Conservation (phyloP, 2,329 filamentous ascomycete species). For the Arthrobotrys musiformis region DNA sequence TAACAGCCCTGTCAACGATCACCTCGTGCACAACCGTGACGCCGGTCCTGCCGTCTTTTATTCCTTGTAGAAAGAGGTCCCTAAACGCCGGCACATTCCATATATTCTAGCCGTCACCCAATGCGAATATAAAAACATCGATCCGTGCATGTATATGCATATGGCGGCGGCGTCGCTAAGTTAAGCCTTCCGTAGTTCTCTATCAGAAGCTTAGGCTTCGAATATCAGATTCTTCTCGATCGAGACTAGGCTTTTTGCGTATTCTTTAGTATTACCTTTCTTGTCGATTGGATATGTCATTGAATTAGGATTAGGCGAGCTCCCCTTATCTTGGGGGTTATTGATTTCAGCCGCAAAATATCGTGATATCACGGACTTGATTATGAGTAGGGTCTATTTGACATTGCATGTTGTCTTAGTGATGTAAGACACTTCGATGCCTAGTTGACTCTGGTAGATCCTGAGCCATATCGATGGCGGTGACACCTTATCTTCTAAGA, state of each 20-base stretch:
- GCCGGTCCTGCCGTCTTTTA: not conserved
- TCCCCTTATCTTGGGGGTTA: not conserved
- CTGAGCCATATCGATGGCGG: not conserved
- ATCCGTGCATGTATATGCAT: not conserved
- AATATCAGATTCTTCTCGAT: not conserved
- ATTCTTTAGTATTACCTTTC: not conserved
- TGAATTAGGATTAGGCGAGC: too few relatives aligned
- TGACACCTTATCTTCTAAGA: not conserved
- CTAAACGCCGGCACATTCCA: not conserved
- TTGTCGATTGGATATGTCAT: not conserved
- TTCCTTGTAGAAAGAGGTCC: not conserved
- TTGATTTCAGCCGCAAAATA: not conserved
- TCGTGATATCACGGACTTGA: not conserved
- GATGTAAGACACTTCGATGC: too few relatives aligned
- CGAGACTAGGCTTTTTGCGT: not conserved
- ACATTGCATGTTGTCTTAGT: too few relatives aligned
- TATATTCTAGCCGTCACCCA: not conserved
- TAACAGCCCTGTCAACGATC: not conserved
- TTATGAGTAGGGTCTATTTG: too few relatives aligned
- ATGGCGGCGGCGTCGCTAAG: not conserved
- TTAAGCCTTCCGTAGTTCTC: not conserved
- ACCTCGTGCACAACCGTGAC: not conserved
- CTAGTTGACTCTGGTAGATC: too few relatives aligned
- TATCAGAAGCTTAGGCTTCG: not conserved
- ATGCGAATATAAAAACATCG: not conserved